Base-by-base conservation (phyloP, 345 rosid species). In the Dovyalis caffra region DNA sequence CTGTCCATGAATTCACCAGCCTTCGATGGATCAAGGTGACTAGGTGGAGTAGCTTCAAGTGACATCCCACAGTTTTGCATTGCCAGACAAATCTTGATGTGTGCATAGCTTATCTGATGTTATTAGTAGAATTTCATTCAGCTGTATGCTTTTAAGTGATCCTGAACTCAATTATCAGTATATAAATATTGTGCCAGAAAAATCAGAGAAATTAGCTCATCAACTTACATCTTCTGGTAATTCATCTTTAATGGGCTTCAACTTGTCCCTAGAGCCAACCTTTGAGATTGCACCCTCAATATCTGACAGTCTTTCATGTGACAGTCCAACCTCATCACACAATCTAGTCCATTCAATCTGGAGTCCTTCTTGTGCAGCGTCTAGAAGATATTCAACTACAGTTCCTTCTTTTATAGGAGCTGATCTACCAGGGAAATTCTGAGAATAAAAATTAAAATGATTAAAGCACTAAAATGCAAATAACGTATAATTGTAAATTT, bases 361-460 rank as follows among this genome's bases (percentile, higher is more conserved):
- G 33, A 29, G 77, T 37, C 85, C 89, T 68, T 77, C 79, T 43
- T 79, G 78, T 10, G 79, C 79, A 70, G 84, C 89, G 33, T 86
- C 89, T 31, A 83, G 72, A 71, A 86, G 70, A 80, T 86, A 86
- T 35, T 65, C 81, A 3, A 62, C 38, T 64, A 86, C 87, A 40
- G 89, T 86, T 76, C 78, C 75, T 72, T 75, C 85, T 74, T 86
- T 86, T 80, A 86, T 86, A 35, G 89, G 82, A 70, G 82, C 85
- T 34, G 82, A 15, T 84, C 89, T 78, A 71, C 81, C 73, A 31
- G 82, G 83, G 68, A 75, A 70, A 67, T 77, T 86, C 89, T 82
- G 53, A 45, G 67, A 20, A 37, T 47, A 62, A 29, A 65, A 72
- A 63, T 40, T 53, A 8, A 20, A 21, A 49, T 38, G 38, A 68